Conservation (phyloP, 805 yeast species). For the Wickerhamiella kazuoi region DNA sequence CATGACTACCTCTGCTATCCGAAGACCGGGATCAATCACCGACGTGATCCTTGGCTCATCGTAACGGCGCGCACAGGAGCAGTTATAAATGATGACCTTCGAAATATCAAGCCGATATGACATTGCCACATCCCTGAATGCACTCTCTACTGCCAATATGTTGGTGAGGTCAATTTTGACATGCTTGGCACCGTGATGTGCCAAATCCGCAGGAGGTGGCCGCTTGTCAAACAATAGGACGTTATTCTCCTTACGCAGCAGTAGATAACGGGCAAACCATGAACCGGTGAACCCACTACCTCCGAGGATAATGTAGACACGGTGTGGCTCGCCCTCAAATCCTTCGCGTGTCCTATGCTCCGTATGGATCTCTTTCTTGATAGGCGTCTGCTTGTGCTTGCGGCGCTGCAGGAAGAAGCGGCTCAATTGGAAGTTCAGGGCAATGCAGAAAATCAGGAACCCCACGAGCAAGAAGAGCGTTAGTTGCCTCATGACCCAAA, state of each 20-base stretch:
- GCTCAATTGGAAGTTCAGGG: neutral
- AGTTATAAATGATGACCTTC: conserved; percentile 12
- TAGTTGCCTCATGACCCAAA: neutral
- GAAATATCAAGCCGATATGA: conserved; percentile 2
- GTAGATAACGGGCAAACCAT: conserved; percentile 18
- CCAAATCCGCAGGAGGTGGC: conserved; percentile 15
- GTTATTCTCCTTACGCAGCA: conserved; percentile 14
- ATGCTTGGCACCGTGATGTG: conserved; percentile 13
- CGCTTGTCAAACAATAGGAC: conserved; percentile 13
- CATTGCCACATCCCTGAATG: conserved; percentile 4
- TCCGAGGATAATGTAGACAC: conserved; percentile 16
- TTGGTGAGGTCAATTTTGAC: conserved; percentile 8
- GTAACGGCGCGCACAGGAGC: conserved; percentile 11
- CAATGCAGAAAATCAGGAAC: neutral
- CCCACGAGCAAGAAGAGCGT: neutral
- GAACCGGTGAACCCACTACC: conserved; percentile 20
- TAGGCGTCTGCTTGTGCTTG: conserved; percentile 1
- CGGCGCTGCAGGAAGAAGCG: neutral
- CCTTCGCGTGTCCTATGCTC: conserved; percentile 11
- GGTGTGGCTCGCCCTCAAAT: conserved; percentile 1
- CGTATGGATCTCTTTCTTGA: conserved; percentile 3
- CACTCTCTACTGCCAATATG: conserved; percentile 6
- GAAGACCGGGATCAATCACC: conserved; percentile 17
- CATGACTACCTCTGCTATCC: conserved; percentile 10
- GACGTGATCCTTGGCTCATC: conserved; percentile 18